phyloP scores from a whole-genome alignment of 441 rosid species.

The Corymbia citriodora region DNA sequence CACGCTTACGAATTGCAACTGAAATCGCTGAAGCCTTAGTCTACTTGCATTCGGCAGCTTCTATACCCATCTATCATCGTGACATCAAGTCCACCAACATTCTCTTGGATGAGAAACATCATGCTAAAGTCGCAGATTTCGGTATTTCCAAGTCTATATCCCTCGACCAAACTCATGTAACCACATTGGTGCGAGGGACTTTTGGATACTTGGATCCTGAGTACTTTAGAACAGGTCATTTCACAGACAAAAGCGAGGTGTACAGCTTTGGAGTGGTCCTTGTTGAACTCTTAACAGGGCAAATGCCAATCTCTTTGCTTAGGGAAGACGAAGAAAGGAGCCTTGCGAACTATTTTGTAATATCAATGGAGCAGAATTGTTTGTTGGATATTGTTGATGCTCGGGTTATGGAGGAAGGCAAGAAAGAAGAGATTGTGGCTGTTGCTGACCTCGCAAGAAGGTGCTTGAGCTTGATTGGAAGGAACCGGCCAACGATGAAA shows the following conservation, averaged over 20 bases:
- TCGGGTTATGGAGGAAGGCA: not conserved
- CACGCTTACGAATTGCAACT: not conserved
- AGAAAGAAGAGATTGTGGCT: not conserved
- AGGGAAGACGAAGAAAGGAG: not conserved
- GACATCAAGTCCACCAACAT: not conserved
- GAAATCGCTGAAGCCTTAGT: not conserved
- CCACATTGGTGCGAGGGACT: not conserved
- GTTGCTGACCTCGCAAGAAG: not conserved
- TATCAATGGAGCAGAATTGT: not conserved
- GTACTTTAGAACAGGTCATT: not conserved
- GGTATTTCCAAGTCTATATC: not conserved
- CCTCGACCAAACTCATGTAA: not conserved
- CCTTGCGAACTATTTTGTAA: fast-evolving
- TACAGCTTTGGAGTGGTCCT: not conserved
- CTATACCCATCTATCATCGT: not conserved
- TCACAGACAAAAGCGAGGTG: not conserved
- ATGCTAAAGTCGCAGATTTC: not conserved
- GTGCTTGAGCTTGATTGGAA: not conserved
- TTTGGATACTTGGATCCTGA: not conserved
- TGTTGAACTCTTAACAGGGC: not conserved
- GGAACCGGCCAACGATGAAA: not conserved
- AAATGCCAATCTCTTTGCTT: not conserved
- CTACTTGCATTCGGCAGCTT: not conserved
- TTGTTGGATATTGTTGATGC: not conserved
- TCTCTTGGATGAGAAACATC: not conserved